These are phyloP conservation scores for Danielia oregonensis DNA, from an alignment of 805 yeast species.

Conservation along the genomic window DNA sequence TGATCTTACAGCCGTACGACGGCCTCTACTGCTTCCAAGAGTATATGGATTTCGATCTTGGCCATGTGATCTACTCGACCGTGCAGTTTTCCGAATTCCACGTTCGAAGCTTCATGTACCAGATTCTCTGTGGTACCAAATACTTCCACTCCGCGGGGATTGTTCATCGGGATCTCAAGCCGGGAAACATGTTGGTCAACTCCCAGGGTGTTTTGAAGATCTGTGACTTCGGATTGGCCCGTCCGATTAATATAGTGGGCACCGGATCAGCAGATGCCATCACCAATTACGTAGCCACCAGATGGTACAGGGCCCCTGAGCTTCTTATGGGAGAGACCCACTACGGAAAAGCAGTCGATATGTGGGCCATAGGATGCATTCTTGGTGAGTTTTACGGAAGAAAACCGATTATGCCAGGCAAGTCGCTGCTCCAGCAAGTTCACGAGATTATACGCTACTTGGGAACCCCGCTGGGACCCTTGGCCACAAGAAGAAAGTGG, in stretches of 20 bases:
- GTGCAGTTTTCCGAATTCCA: slow-evolving; percentile 83
- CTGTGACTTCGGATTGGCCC: slow-evolving; percentile 91
- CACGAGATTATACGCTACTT: slow-evolving; percentile 62
- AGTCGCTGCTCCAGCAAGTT: slow-evolving; percentile 67
- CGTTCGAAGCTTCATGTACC: slow-evolving; percentile 71
- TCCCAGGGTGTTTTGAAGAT: slow-evolving; percentile 73
- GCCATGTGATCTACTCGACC: slow-evolving; percentile 72
- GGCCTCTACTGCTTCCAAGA: slow-evolving; percentile 92
- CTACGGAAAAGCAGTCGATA: slow-evolving; percentile 70
- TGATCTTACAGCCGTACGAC: slow-evolving; percentile 62
- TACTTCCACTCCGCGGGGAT: slow-evolving; percentile 91
- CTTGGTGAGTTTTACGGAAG: slow-evolving; percentile 81
- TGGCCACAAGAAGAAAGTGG: slow-evolving; percentile 20
- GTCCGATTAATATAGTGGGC: slow-evolving; percentile 55
- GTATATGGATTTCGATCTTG: slow-evolving; percentile 74
- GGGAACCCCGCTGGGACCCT: slow-evolving; percentile 62
- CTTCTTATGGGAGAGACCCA: slow-evolving; percentile 56
- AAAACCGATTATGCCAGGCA: slow-evolving; percentile 76
- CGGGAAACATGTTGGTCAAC: slow-evolving; percentile 81
- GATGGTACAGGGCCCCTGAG: slow-evolving; percentile 97
- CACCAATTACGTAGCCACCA: slow-evolving; percentile 85
- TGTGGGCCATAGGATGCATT: slow-evolving; percentile 95
- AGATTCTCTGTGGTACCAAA: slow-evolving; percentile 79
- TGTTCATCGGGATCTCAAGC: slow-evolving; percentile 88
- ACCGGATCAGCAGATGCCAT: slow-evolving; percentile 40